Conservation (phyloP, 2,329 filamentous ascomycete genomes). For the Apiospora phragmitis region DNA sequence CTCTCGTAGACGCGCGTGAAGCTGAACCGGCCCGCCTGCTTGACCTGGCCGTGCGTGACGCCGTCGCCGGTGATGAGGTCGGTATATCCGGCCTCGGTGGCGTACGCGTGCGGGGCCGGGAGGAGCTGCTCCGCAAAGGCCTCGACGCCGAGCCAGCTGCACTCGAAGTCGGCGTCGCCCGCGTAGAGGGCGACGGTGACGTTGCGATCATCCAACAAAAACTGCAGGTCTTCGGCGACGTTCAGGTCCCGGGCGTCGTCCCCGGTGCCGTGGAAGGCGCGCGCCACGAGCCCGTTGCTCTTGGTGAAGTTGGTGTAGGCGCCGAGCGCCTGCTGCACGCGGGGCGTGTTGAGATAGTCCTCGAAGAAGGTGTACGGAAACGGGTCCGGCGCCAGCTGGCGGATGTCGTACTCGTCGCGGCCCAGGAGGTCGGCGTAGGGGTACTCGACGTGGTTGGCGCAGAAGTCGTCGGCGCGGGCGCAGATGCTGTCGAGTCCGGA, state of each 20-base stretch:
- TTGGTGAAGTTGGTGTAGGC: constrained; percentile 59
- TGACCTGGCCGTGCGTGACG: constrained; percentile 48
- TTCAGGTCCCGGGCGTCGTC: constrained; percentile 39
- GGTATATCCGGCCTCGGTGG: constrained; percentile 43
- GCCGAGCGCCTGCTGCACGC: constrained; percentile 58
- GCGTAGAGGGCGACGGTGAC: constrained; percentile 30
- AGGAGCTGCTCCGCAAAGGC: constrained; percentile 36
- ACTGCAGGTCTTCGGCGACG: constrained; percentile 25
- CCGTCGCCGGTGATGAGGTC: constrained; percentile 38
- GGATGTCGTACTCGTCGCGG: constrained; percentile 62
- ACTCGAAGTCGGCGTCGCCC: constrained; percentile 35
- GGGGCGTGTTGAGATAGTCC: constrained; percentile 57
- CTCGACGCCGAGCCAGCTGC: constrained; percentile 34
- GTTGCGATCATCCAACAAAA: constrained; percentile 21
- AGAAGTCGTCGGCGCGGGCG: constrained; percentile 55
- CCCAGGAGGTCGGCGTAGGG: constrained; percentile 51
- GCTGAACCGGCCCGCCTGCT: constrained; percentile 50
- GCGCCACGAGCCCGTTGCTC: constrained; percentile 42
- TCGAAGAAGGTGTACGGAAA: constrained; percentile 58
- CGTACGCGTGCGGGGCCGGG: constrained; percentile 37
- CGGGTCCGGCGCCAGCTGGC: constrained; percentile 54
- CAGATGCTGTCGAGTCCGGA: constrained; percentile 53
- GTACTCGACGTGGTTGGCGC: constrained; percentile 51
- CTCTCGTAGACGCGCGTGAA: constrained; percentile 48
- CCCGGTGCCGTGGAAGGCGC: constrained; percentile 58